phyloP scores from a whole-genome alignment of 257 asterid species.

The Primulina huaijiensis region DNA sequence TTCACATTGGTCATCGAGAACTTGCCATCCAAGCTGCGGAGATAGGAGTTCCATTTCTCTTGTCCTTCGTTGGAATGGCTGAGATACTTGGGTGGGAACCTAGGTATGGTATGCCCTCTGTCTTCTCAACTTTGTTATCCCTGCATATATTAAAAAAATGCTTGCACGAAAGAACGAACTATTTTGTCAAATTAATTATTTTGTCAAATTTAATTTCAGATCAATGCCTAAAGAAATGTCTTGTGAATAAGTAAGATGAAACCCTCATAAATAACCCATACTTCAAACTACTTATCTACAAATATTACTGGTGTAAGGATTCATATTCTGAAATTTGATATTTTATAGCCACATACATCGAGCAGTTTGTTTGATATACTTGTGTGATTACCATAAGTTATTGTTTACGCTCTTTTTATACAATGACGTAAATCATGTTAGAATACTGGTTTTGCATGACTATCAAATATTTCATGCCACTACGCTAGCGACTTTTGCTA shows the following conservation, averaged over 20 bases:
- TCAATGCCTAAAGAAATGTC: not conserved
- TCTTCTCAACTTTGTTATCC: constrained; percentile 11
- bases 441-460: not conserved
- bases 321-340: not conserved
- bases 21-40: constrained; percentile 92
- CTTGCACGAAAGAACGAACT: not conserved
- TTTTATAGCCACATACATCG: not conserved
- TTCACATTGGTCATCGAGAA: constrained; percentile 96
- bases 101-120: constrained; percentile 48
- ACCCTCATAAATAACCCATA: not conserved
- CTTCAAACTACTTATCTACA: not conserved
- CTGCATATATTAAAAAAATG: not conserved
- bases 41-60: constrained; percentile 74
- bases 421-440: not conserved
- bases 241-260: not conserved
- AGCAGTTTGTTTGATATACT: not conserved
- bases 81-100: constrained; percentile 95
- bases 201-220: not conserved
- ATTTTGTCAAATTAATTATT: too few species aligned
- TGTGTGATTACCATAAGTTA: not conserved
- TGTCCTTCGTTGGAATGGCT: constrained; percentile 92
- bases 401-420: too few species aligned
- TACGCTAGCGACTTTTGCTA: not conserved
- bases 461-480: not conserved
- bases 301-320: not conserved